phyloP scores from a whole-genome alignment of 192 early-diverging fungal genomes.

The Backusella australiensis region DNA sequence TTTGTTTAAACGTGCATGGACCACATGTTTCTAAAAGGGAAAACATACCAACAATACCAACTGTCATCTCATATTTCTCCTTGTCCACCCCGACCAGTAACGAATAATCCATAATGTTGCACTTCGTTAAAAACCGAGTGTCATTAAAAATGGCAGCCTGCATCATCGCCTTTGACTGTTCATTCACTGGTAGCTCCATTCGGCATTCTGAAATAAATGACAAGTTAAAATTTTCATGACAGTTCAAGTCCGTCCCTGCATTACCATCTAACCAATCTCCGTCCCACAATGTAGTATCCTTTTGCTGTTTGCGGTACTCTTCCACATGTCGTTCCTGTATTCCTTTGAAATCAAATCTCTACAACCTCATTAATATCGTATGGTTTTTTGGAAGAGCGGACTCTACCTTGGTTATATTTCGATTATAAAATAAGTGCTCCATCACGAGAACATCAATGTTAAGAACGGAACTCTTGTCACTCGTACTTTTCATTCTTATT shows the following conservation, averaged over 20 bases:
- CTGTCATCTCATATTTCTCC: constrained; percentile 78
- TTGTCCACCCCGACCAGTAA: constrained; percentile 92
- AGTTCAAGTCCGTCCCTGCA: neutral
- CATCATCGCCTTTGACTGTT: constrained; percentile 83
- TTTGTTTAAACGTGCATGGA: neutral
- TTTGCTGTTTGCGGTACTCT: constrained; percentile 34
- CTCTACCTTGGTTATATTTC: constrained; percentile 61
- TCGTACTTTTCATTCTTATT: constrained; percentile 74
- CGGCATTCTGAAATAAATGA: constrained; percentile 37
- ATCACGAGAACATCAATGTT: constrained; percentile 91
- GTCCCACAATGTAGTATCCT: constrained; percentile 59
- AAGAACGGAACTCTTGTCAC: constrained; percentile 58
- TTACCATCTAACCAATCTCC: constrained; percentile 70
- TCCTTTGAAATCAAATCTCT: constrained; percentile 81
- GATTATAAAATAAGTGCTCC: constrained; percentile 90
- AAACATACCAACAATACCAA: constrained; percentile 78
- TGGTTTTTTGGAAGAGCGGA: constrained; percentile 42
- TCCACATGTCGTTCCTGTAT: constrained; percentile 60
- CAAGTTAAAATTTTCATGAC: neutral
- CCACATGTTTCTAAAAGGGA: neutral
- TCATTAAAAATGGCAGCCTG: constrained; percentile 85
- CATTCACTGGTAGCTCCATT: constrained; percentile 69
- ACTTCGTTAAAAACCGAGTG: constrained; percentile 84
- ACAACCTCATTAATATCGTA: neutral
- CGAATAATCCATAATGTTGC: constrained; percentile 98